Percentiles rank a stretch among this genome's conserved stretches.
Evolutionary conservation across 495 filamentous ascomycete species (phyloP).

Genomic region (Lophiotrema nucula): DNA sequence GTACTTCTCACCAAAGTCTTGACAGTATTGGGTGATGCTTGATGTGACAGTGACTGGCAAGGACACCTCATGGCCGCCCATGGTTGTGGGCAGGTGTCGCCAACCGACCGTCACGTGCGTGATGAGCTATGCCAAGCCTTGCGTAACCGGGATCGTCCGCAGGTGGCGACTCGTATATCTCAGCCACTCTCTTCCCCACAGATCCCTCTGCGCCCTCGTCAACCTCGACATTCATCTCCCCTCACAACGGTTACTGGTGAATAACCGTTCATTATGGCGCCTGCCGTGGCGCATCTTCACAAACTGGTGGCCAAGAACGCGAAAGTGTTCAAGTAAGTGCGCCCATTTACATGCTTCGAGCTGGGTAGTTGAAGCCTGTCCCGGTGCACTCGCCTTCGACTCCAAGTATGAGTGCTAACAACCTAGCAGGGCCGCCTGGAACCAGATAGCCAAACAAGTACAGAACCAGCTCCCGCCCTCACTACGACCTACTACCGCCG

Average conservation of each 20-base stretch:
- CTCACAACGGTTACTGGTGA: not conserved
- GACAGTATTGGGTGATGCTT: no score
- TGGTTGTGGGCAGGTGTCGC: no score
- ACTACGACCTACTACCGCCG: conserved; percentile 49
- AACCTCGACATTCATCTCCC: no score
- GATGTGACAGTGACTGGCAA: no score
- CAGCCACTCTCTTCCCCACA: no score
- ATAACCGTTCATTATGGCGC: conserved; percentile 33
- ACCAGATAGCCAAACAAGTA: conserved; percentile 32
- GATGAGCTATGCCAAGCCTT: no score
- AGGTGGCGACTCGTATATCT: no score
- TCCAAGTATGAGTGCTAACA: not conserved
- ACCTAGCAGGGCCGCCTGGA: conserved; percentile 34
- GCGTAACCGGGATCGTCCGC: no score
- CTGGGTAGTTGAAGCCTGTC: not conserved
- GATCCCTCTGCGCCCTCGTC: no score
- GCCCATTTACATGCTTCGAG: not conserved
- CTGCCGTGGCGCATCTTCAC: conserved; percentile 36
- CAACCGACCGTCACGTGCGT: no score
- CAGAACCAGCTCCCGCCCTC: conserved; percentile 49
- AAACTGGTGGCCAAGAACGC: conserved; percentile 40
- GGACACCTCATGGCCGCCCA: no score
- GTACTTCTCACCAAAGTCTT: no score
- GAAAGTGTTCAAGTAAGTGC: conserved; percentile 40
- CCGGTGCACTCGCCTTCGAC: not conserved